Conservation (phyloP, 371 early-diverging fungal species). For the Haplosporangium sp. region DNA sequence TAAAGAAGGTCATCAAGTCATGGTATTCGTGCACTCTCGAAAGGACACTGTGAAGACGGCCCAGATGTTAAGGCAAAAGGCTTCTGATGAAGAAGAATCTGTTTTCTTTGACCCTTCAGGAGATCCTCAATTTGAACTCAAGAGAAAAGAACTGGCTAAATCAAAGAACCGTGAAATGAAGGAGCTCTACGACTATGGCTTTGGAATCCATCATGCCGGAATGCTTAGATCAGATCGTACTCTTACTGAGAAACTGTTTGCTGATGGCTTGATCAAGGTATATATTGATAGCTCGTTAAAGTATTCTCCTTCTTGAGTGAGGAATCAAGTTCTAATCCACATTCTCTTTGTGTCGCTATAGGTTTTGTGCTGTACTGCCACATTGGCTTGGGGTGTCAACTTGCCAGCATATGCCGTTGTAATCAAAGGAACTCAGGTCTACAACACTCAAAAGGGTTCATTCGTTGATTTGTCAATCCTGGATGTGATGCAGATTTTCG, state of each 20-base stretch:
- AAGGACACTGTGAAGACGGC: slow-evolving; percentile 97
- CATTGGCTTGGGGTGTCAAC: slow-evolving; percentile 99
- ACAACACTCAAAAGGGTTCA: slow-evolving; percentile 92
- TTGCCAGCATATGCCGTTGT: slow-evolving; percentile 99
- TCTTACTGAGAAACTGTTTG: slow-evolving; percentile 93
- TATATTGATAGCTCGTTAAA: slow-evolving; percentile 10
- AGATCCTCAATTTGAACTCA: slow-evolving; percentile 88
- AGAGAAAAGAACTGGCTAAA: slow-evolving; percentile 82
- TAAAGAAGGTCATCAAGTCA: slow-evolving; percentile 92
- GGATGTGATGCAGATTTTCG: slow-evolving; percentile 99
- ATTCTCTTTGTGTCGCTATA: slow-evolving; percentile 14
- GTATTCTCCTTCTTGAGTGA: background rate
- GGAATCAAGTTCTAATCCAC: background rate
- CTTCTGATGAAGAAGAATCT: slow-evolving; percentile 67
- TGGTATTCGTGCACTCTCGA: slow-evolving; percentile 99
- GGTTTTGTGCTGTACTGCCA: slow-evolving; percentile 98
- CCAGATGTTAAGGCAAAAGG: slow-evolving; percentile 82
- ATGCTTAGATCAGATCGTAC: slow-evolving; percentile 93
- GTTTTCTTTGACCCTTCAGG: slow-evolving; percentile 61
- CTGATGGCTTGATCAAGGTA: slow-evolving; percentile 84
- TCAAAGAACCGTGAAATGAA: slow-evolving; percentile 89
- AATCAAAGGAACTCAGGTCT: slow-evolving; percentile 99
- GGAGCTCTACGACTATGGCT: slow-evolving; percentile 85
- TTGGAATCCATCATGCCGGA: slow-evolving; percentile 99
- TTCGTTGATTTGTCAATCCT: slow-evolving; percentile 94